Percentiles rank a stretch among this genome's conserved stretches.
Evolutionary conservation across 306 rosid genomes (phyloP).

Genomic region (Fragaria iinumae): DNA sequence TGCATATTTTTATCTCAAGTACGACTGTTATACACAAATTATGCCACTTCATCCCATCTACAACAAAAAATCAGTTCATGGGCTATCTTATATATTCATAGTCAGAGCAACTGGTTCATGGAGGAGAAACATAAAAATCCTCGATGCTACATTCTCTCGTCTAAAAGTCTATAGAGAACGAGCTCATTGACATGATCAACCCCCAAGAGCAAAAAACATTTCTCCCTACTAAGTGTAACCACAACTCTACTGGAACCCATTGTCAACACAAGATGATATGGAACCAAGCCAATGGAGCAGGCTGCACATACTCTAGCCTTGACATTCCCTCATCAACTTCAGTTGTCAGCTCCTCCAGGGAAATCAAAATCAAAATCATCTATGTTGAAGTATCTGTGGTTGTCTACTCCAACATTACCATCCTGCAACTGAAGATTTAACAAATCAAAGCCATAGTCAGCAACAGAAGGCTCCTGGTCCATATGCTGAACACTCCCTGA

Average conservation of each 20-base stretch:
- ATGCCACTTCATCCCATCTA: not conserved
- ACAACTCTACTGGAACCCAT: not conserved
- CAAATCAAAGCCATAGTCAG: conserved; percentile 60
- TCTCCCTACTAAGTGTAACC: not conserved
- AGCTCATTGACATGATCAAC: conserved; percentile 27
- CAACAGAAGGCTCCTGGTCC: conserved; percentile 43
- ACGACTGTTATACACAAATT: not conserved
- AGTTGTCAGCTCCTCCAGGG: not conserved
- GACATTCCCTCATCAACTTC: not conserved
- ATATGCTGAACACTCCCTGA: conserved; percentile 58
- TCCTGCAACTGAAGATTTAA: conserved; percentile 46
- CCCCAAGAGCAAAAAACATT: not conserved
- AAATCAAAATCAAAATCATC: conserved; percentile 22
- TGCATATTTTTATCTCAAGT: too few relatives aligned
- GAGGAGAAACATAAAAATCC: not conserved
- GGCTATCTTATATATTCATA: not conserved
- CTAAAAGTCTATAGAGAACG: conserved; percentile 54
- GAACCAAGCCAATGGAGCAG: not conserved
- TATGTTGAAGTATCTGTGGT: conserved; percentile 31
- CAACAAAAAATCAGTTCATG: not conserved
- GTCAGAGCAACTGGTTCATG: not conserved
- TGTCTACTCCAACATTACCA: conserved; percentile 31
- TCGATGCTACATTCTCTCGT: conserved; percentile 48
- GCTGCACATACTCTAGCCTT: not conserved
- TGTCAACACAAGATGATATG: not conserved